A percentile compares a stretch with the other conserved stretches of the same genome.
These are phyloP conservation scores for Aspergillus fischeri DNA, from an alignment of 2,329 filamentous ascomycete genomes.

Conservation along the genomic window DNA sequence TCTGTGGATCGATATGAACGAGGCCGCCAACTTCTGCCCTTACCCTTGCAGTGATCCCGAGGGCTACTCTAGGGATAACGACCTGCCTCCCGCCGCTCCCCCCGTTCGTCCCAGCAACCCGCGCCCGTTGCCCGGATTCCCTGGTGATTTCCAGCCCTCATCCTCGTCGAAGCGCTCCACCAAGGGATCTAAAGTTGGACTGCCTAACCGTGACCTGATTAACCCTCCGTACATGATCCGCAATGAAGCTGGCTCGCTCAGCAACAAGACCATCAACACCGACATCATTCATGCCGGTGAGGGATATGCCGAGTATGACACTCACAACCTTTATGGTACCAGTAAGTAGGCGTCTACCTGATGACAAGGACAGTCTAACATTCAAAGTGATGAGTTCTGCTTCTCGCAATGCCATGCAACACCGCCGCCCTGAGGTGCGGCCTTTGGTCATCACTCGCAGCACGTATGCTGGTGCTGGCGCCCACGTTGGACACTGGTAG, in stretches of 20 bases:
- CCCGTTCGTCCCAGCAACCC: slow-evolving; percentile 58
- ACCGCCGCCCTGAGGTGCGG: slow-evolving; percentile 58
- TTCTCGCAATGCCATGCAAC: slow-evolving; percentile 63
- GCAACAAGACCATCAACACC: slow-evolving; percentile 61
- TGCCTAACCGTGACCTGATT: slow-evolving; percentile 61
- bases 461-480: slow-evolving; percentile 69
- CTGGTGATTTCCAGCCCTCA: slow-evolving; percentile 61
- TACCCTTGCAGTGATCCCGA: slow-evolving; percentile 54
- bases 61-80: slow-evolving; percentile 45
- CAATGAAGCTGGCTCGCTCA: slow-evolving; percentile 53
- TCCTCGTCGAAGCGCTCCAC: slow-evolving; percentile 10
- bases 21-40: slow-evolving; percentile 51
- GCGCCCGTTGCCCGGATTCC: slow-evolving; percentile 64
- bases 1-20: slow-evolving; percentile 72
- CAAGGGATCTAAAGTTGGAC: slow-evolving; percentile 49
- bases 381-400: slow-evolving; percentile 62
- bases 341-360: slow-evolving; percentile 33
- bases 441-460: slow-evolving; percentile 72
- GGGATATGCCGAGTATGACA: slow-evolving; percentile 66
- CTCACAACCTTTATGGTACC: slow-evolving; percentile 71
- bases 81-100: slow-evolving; percentile 56
- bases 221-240: slow-evolving; percentile 62
- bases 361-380: slow-evolving; percentile 1
- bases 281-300: slow-evolving; percentile 62
- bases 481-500: slow-evolving; percentile 53